Evolutionary conservation across 768 basidiomycete species (phyloP), one percentile per base, ranked within the genome.

Genomic region (Mycena alexandri): DNA sequence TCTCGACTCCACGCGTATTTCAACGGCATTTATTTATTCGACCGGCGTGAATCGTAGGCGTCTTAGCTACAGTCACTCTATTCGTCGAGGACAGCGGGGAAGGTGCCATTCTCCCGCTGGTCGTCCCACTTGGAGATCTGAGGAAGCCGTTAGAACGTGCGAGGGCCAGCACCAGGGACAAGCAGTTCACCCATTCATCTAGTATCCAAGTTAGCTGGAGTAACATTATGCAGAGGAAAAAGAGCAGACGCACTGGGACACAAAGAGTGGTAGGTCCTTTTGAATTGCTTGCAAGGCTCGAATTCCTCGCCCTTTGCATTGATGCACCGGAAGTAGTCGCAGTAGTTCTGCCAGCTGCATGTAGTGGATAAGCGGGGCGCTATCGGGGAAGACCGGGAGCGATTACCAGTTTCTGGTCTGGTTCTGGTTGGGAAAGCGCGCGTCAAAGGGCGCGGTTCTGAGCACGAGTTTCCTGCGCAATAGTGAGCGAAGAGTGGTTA

Each of bases 211-310:
- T 59, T 61, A 61, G 55, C 21, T 21, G 25, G n/a, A n/a, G n/a
- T n/a, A n/a, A n/a, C n/a, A 44, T 21, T 10, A 21, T 6, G 8
- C 5, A 41, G 47, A 38, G n/a, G 54, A 69, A 36, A 56, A 46
- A 46, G 21, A 19, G 7, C 33, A 51, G n/a, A 90, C 95, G 79
- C 74, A 98, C 98, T 98, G 70, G 98, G 98, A 83, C 98, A 99
- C 66, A 99, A 89, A 46, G 96, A 95, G 85, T 95, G 87, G 86
- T 95, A 99, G 33, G 94, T 94, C 79, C 90, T 89, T 84, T 93
- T 93, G 90, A 99, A 99, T 81, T 98, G 96, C 84, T 95, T 95
- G 91, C 98, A 99, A 2, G 98, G 96, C n/a, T 91, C 90, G 78
- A 90, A 99, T 66, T 98, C 98, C 73, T 99, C 98, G 72, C 98